Base-by-base conservation (phyloP, 78 protist species). In the Dictyostelium brefeldianum region DNA sequence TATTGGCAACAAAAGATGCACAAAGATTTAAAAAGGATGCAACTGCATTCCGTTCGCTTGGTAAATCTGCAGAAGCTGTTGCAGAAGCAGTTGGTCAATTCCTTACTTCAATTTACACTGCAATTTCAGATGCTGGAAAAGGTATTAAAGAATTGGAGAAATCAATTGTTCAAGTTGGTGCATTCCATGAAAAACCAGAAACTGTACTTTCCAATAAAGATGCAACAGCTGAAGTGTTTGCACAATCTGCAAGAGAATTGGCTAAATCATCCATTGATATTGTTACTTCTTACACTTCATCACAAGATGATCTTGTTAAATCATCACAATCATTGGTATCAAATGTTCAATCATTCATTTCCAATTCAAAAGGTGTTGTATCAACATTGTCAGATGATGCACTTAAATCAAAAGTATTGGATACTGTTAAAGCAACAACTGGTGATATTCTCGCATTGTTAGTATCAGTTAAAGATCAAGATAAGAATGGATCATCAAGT, bases 11-110 rank as follows among this genome's bases (percentile, higher is more conserved):
- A 5, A 95, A 90, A 75, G 97, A 95, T 67, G 97, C 94, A 6
- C 97, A 95, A 67, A 46, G 97, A 47, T 90, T 89, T 90, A 89
- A 94, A 79, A 79, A 94, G n/a, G 94, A 80, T 57, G 64, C 83
- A 0, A 83, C 95, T 47, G 95, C 95, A 14, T 77, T 83, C 77
- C 51, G 93, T 47, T 87, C 93, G 29, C 84, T 87, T 77, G 93
- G 93, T 31, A 87, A 87, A 53, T 74, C 95, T 41, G 87, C 90
- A 54, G 92, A 91, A 43, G 95, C 78, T 46, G 89, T 91, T 15
- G 95, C 95, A 27, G 95, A 91, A 69, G 90, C 90, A 17, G 83
- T 91, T 5, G 91, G 92, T 46, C 82, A 91, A 53, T 79, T 74
- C 48, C 57, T 91, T 8, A 41, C 89, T 0, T 67, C 85, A 0